Percentiles rank a stretch among this genome's conserved stretches.
Evolutionary conservation across 345 rosid species (phyloP).

Genomic region (Syzygium aromaticum): DNA sequence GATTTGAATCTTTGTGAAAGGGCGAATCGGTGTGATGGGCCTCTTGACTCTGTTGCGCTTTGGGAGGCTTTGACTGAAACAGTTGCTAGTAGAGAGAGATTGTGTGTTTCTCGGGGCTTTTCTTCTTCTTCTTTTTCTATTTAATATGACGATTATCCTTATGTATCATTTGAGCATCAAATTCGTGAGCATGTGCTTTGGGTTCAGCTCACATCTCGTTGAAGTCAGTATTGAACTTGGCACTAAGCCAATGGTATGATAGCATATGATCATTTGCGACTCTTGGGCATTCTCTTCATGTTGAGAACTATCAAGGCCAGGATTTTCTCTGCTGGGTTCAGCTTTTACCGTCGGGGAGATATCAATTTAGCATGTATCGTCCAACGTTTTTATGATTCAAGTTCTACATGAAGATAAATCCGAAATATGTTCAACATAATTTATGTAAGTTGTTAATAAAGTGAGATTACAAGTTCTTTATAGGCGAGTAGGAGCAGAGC

Average conservation of each 20-base stretch:
- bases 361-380: neutral
- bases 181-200: neutral
- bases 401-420: too few relatives aligned
- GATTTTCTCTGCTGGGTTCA: neutral
- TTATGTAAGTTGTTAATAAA: neutral
- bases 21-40: constrained; percentile 82
- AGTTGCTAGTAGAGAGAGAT: constrained; percentile 4
- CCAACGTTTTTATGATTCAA: neutral
- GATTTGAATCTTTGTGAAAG: constrained; percentile 30
- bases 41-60: constrained; percentile 37
- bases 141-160: neutral
- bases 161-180: neutral
- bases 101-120: neutral
- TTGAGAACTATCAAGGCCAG: neutral
- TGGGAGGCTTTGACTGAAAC: constrained; percentile 61
- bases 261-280: neutral
- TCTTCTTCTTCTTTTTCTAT: neutral
- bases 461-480: neutral
- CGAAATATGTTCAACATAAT: neutral
- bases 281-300: neutral
- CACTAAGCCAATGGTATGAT: neutral
- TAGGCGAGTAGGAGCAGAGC: neutral
- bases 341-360: neutral
- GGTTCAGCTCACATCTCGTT: neutral
- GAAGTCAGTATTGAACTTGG: neutral